Percentiles rank a stretch among this genome's conserved stretches.
These are phyloP conservation scores for Glycyrrhiza uralensis DNA, from an alignment of 306 rosid species.

Conservation along the genomic window DNA sequence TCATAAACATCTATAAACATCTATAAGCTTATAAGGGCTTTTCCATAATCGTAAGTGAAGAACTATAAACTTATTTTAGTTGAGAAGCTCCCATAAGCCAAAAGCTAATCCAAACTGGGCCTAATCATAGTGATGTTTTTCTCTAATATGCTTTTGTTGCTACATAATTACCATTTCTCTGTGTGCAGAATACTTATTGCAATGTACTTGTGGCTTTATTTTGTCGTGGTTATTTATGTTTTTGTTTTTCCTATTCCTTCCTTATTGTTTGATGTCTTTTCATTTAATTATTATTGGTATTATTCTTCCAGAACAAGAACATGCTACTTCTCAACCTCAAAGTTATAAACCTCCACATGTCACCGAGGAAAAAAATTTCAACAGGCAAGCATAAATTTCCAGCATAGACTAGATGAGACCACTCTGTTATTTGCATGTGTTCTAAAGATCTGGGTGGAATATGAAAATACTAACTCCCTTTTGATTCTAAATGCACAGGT, in stretches of 20 bases:
- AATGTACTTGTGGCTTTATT: background rate
- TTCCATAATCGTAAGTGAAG: too few relatives aligned
- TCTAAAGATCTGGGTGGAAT: background rate
- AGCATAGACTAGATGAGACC: background rate
- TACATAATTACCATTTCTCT: background rate
- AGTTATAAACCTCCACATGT: conserved; percentile 42
- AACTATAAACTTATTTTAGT: too few relatives aligned
- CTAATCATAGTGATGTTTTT: background rate
- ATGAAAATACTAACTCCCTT: background rate
- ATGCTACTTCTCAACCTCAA: conserved; percentile 42
- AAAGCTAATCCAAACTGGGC: too few relatives aligned
- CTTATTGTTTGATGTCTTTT: background rate
- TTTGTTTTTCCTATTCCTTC: background rate
- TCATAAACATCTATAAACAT: too few relatives aligned
- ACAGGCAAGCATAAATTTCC: conserved; percentile 45
- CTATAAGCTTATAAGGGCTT: too few relatives aligned
- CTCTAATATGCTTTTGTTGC: background rate
- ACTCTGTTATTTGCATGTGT: background rate
- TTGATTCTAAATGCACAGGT: conserved; percentile 39
- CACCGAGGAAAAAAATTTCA: conserved; percentile 49
- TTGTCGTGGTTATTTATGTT: background rate
- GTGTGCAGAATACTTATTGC: background rate
- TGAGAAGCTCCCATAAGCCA: too few relatives aligned
- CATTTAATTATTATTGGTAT: background rate
- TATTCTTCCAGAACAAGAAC: conserved; percentile 32